These are phyloP conservation scores for Pyricularia grisea DNA, from an alignment of 2,329 filamentous ascomycete genomes.

Conservation along the genomic window DNA sequence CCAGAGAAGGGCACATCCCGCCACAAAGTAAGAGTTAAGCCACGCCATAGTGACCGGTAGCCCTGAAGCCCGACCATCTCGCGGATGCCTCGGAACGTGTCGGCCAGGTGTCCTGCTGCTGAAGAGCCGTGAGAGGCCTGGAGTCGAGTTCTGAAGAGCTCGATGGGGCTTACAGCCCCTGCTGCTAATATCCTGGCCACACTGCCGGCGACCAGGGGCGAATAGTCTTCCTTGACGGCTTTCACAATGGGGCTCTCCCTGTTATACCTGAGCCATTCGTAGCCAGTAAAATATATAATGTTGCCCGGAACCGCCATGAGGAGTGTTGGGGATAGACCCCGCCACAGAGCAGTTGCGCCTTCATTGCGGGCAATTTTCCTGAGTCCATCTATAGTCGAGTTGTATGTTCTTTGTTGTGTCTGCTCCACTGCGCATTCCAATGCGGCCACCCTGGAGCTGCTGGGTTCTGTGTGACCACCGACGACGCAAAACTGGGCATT, in stretches of 20 bases:
- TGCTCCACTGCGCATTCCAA: constrained; percentile 81
- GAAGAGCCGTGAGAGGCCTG: constrained; percentile 61
- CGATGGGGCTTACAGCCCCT: constrained; percentile 76
- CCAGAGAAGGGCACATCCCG: constrained; percentile 95
- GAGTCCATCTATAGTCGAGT: constrained; percentile 83
- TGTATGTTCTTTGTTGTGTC: constrained; percentile 72
- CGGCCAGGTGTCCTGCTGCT: constrained; percentile 61
- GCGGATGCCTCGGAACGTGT: constrained; percentile 66
- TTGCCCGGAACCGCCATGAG: constrained; percentile 92
- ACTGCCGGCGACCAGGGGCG: constrained; percentile 72
- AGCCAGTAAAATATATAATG: constrained; percentile 97
- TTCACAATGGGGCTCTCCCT: constrained; percentile 60
- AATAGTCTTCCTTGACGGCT: constrained; percentile 56
- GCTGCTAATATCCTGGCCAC: constrained; percentile 73
- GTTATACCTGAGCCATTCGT: constrained; percentile 84
- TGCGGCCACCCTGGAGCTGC: constrained; percentile 21
- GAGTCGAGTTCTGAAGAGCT: constrained; percentile 87
- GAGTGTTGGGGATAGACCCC: constrained; percentile 86
- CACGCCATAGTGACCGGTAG: constrained; percentile 79
- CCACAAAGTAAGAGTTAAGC: constrained; percentile 86
- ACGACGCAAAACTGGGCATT: constrained; percentile 73
- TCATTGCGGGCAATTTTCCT: constrained; percentile 94
- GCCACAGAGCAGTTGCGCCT: constrained; percentile 78
- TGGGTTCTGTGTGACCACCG: constrained; percentile 34
- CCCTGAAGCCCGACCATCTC: constrained; percentile 73